phyloP scores from a whole-genome alignment of 192 early-diverging fungal species.

The Backusella macrospora region DNA sequence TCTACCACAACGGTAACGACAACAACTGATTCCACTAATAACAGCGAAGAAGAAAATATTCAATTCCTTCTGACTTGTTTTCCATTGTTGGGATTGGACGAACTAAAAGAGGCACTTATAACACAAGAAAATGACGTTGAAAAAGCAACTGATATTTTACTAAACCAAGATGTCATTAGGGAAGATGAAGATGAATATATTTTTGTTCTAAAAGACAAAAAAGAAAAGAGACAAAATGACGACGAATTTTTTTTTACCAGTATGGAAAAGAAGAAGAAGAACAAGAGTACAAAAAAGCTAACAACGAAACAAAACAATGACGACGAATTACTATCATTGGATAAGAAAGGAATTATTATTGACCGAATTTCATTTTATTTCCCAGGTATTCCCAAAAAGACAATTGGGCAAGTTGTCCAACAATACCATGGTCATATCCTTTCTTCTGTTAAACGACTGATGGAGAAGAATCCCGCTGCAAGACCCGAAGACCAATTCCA shows the following conservation, averaged over 20 bases:
- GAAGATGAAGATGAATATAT: conserved; percentile 9
- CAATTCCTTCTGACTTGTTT: conserved; percentile 33
- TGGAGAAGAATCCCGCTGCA: neutral
- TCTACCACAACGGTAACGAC: neutral
- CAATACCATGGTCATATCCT: conserved; percentile 24
- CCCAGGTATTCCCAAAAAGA: neutral
- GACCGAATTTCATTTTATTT: conserved; percentile 13
- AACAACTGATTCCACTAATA: neutral
- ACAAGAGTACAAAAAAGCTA: neutral
- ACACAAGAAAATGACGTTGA: conserved; percentile 19
- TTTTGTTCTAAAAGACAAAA: neutral
- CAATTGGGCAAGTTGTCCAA: neutral
- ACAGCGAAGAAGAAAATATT: conserved; percentile 10
- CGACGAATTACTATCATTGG: neutral
- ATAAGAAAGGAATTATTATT: neutral
- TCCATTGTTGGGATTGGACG: neutral
- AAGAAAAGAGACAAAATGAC: conserved; percentile 16
- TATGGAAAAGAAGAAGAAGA: neutral
- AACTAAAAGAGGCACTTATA: neutral
- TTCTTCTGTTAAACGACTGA: conserved; percentile 22
- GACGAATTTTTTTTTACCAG: neutral
- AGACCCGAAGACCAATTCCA: conserved; percentile 8
- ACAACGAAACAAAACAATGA: neutral
- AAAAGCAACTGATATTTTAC: conserved; percentile 27
- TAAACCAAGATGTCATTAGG: conserved; percentile 9